phyloP scores from a whole-genome alignment of 345 rosid genomes.

The Salix arbutifolia region DNA sequence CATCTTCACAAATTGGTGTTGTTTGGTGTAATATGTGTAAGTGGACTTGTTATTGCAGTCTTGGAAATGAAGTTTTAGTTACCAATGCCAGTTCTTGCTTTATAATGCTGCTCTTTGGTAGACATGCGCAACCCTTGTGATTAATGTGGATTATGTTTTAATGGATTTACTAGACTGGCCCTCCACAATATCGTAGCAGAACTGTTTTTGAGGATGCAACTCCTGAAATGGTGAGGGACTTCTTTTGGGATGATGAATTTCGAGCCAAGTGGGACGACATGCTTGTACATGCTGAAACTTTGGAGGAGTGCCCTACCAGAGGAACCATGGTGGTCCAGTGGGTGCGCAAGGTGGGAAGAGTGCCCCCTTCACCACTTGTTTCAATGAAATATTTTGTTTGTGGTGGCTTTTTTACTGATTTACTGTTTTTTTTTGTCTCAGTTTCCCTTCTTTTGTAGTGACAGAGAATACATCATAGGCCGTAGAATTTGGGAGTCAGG shows the following conservation, averaged over 20 bases:
- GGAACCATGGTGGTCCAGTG: slow-evolving; percentile 86
- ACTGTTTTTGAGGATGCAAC: slow-evolving; percentile 84
- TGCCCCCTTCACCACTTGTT: not conserved
- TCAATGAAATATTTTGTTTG: slow-evolving; percentile 4
- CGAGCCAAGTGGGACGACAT: slow-evolving; percentile 85
- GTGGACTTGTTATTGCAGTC: not conserved
- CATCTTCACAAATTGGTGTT: not conserved
- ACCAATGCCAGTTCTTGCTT: not conserved
- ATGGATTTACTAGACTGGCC: slow-evolving; percentile 54
- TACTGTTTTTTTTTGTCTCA: slow-evolving; percentile 22
- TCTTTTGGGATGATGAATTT: slow-evolving; percentile 95
- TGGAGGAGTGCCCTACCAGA: slow-evolving; percentile 64
- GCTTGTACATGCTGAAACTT: slow-evolving; percentile 54
- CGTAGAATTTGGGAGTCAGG: slow-evolving; percentile 95
- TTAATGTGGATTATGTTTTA: slow-evolving; percentile 21
- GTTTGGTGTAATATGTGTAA: not conserved
- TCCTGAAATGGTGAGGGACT: slow-evolving; percentile 86
- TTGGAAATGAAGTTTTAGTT: not conserved
- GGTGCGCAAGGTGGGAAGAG: slow-evolving; percentile 75
- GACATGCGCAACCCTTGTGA: not conserved
- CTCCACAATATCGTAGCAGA: slow-evolving; percentile 83
- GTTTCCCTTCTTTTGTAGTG: slow-evolving; percentile 99
- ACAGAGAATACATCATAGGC: slow-evolving; percentile 88
- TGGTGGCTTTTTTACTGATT: slow-evolving; percentile 2
- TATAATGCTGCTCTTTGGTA: not conserved